Base-by-base conservation (phyloP, 805 yeast species). In the Pichia nakasei region DNA sequence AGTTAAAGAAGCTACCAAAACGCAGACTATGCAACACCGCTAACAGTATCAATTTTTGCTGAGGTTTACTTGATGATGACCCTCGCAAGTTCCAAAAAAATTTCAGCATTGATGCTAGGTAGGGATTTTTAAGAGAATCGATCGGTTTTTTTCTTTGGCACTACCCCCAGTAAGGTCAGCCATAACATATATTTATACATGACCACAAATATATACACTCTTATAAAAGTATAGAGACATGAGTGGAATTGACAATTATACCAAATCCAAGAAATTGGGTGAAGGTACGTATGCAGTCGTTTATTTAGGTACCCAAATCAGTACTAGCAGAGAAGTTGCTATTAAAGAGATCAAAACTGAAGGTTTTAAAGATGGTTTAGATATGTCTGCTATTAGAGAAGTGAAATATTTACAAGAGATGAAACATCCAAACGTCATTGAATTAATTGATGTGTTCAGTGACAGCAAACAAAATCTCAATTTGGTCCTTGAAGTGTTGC, bases 231-330 rank as follows among this genome's bases (percentile, higher is more conserved):
- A 24, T 24, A 6, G 13, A 24, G 13, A 8, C 9, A 29, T 29
- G 32, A 33, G 22, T 26, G 44, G 54, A 56, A 35, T 54, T 1
- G 54, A 52, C 3, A 51, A 59, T 24, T 67, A 67, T 42, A 50
- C 66, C 5, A 67, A 66, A 49, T 96, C 88, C 45, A 79, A 76
- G 52, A 89, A 88, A 59, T 97, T 93, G 24, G 99, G 99, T 58
- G 99, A 93, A 66, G 99, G 99, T 64, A 93, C 99, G 0, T 93
- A 91, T 67, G 99, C 99, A 38, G 95, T 89, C 44, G 99, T 93
- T 6, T 87, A 81, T 56, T 70, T 89, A 15, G 97, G 97, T 2
- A 77, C 72, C 35, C 83, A 83, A 57, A 52, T 68, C 12, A 69
- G 65, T 39, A 72, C 77, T 24, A 65, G 61, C 6, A 64, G 89